Evolutionary conservation across 164 flowering plant genomes (phyloP), one percentile per base, ranked within the genome.

Genomic region (Paratinospora sagittata): DNA sequence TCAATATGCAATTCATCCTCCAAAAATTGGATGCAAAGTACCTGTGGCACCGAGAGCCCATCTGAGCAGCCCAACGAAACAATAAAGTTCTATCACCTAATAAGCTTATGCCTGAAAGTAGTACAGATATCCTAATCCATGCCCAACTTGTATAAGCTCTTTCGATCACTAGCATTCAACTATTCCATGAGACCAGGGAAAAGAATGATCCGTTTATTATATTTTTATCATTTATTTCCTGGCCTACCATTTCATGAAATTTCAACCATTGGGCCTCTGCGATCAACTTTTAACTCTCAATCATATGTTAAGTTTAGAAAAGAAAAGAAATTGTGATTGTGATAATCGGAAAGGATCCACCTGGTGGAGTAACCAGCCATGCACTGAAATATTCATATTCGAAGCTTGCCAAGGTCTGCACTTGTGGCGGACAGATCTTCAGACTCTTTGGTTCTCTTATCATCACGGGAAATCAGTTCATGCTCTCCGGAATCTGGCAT

Each of bases 391-490:
- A 19, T 72, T 80, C 70, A 75, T 70, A 81, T 72, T 5, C 27
- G 75, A 70, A 78, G 85, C 69, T 77, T 77, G 57, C 76, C 69
- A 27, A 81, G 75, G 55, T 76, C 80, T 34, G 76, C 74, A 49
- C 66, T 70, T 23, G 78, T 73, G 16, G 57, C 26, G 3, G 76
- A 36, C 30, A 65, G 63, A 17, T 77, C 75, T 43, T 74, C 78
- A 8, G 70, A 47, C 63, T 68, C 79, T 63, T 70, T 64, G 62
- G 67, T 65, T 70, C 30, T 66, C 66, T 21, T 55, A 21, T 78
- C 76, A 11, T 6, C 65, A 34, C 72, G 57, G 3, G 68, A 67
- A 58, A 43, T 19, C n/a, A 14, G 21, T 47, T 45, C 76, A 63
- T 78, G 79, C 13, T 71, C 75, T 41, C 37, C 34, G 26, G 76